phyloP scores from a whole-genome alignment of 106 monocot genomes.

The Xerophyta viscosa region DNA sequence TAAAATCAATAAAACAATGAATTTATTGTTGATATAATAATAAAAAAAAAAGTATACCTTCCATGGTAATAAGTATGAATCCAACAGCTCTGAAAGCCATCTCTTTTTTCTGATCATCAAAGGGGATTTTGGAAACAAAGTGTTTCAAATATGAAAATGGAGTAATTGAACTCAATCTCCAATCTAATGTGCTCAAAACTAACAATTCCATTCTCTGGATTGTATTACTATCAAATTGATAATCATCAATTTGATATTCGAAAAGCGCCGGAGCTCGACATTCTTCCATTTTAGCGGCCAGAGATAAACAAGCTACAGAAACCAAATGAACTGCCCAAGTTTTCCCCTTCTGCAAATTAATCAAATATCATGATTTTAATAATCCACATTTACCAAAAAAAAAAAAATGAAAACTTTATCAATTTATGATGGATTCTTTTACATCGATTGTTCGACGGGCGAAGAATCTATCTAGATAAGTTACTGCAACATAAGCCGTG shows the following conservation, averaged over 20 bases:
- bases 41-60: too few relatives aligned
- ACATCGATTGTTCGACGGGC: slow-evolving; percentile 50
- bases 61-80: slow-evolving; percentile 31
- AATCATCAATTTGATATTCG: slow-evolving; percentile 32
- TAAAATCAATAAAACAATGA: too few relatives aligned
- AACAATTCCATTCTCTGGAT: slow-evolving; percentile 79
- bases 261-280: slow-evolving; percentile 29
- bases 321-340: slow-evolving; percentile 54
- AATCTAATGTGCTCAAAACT: slow-evolving; percentile 60
- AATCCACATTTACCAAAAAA: background rate
- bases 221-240: slow-evolving; percentile 25
- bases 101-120: slow-evolving; percentile 6
- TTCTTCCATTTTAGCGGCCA: slow-evolving; percentile 91
- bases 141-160: slow-evolving; percentile 58
- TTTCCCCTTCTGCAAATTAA: slow-evolving; percentile 25
- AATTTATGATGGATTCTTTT: background rate
- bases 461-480: slow-evolving; percentile 80
- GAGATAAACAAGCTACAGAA: slow-evolving; percentile 71
- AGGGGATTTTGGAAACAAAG: slow-evolving; percentile 42
- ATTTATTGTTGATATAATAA: too few relatives aligned
- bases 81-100: slow-evolving; percentile 30
- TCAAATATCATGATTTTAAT: background rate
- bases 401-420: background rate
- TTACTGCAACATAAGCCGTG: slow-evolving; percentile 59
- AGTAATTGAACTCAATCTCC: slow-evolving; percentile 64